These are phyloP conservation scores for Dendrocalamus latiflorus DNA, from an alignment of 202 grass and related monocot genomes.

Conservation along the genomic window DNA sequence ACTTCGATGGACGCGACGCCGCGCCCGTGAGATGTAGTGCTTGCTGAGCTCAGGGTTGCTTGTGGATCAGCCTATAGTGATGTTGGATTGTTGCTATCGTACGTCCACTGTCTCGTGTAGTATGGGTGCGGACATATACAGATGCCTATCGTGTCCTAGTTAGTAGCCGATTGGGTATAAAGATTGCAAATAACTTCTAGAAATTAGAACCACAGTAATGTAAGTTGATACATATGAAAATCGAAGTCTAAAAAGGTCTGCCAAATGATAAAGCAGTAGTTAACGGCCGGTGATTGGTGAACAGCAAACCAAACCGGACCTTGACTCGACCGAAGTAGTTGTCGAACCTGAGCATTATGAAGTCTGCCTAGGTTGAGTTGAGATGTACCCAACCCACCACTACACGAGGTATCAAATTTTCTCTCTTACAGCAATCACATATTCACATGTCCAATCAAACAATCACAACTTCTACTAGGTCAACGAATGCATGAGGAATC, in stretches of 20 bases:
- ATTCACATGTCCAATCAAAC: not conserved
- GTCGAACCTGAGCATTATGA: slow-evolving; percentile 5
- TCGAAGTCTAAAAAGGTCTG: not conserved
- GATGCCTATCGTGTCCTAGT: too few relatives aligned
- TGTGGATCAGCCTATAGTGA: not conserved
- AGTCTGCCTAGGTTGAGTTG: slow-evolving; percentile 29
- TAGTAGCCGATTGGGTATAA: not conserved
- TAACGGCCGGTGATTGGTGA: not conserved
- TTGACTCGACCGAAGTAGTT: slow-evolving; percentile 29
- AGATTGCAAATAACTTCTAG: not conserved
- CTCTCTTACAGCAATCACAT: not conserved
- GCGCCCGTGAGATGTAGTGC: not conserved
- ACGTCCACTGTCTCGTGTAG: not conserved
- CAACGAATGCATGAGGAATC: not conserved
- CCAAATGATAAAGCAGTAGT: not conserved
- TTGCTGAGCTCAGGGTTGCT: not conserved
- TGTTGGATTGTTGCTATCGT: not conserved
- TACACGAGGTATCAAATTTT: not conserved
- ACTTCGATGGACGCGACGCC: not conserved
- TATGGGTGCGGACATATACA: not conserved
- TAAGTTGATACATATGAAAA: not conserved
- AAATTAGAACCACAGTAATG: not conserved
- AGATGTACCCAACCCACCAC: slow-evolving; percentile 46
- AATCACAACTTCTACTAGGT: not conserved
- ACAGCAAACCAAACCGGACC: slow-evolving; percentile 12